Conservation (phyloP, 108 stramenopile species). For the Pseudonitzschia delicatissima region DNA sequence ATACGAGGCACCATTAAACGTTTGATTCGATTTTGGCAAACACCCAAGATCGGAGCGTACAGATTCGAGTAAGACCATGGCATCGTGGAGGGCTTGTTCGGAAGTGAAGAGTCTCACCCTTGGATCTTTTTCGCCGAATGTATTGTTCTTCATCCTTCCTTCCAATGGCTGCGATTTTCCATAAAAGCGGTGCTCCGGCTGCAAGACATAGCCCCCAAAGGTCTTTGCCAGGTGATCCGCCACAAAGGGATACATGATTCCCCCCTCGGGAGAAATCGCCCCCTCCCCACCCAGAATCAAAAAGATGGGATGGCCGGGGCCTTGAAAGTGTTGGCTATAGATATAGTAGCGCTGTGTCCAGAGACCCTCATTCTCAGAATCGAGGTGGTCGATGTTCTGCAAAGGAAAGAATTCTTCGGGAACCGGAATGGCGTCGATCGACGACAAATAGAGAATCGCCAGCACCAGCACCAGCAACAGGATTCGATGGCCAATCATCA, state of each 20-base stretch:
- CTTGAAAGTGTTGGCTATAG: slow-evolving; percentile 48
- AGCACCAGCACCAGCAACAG: not conserved
- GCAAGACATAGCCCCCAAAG: slow-evolving; percentile 63
- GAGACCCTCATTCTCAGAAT: not conserved
- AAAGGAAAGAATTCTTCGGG: slow-evolving; percentile 24
- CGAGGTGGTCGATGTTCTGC: slow-evolving; percentile 31
- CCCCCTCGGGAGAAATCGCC: slow-evolving; percentile 41
- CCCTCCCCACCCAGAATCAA: slow-evolving; percentile 82
- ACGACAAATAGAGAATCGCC: not conserved
- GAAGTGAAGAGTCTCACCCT: slow-evolving; percentile 45
- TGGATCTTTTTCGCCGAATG: slow-evolving; percentile 13
- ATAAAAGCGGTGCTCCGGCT: slow-evolving; percentile 86
- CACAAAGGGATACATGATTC: slow-evolving; percentile 78
- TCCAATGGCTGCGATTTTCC: slow-evolving; percentile 60
- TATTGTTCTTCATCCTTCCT: slow-evolving; percentile 12
- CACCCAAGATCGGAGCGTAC: slow-evolving; percentile 40
- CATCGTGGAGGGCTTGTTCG: slow-evolving; percentile 64
- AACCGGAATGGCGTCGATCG: slow-evolving; percentile 21
- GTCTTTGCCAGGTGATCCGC: slow-evolving; percentile 52
- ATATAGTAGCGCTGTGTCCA: slow-evolving; percentile 78
- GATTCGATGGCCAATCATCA: not conserved
- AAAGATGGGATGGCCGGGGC: slow-evolving; percentile 81
- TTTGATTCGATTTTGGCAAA: slow-evolving; percentile 24
- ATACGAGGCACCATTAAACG: slow-evolving; percentile 45
- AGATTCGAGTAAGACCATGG: slow-evolving; percentile 36